phyloP scores from a whole-genome alignment of 352 stramenopile species.

The Pythium folliculosum region DNA sequence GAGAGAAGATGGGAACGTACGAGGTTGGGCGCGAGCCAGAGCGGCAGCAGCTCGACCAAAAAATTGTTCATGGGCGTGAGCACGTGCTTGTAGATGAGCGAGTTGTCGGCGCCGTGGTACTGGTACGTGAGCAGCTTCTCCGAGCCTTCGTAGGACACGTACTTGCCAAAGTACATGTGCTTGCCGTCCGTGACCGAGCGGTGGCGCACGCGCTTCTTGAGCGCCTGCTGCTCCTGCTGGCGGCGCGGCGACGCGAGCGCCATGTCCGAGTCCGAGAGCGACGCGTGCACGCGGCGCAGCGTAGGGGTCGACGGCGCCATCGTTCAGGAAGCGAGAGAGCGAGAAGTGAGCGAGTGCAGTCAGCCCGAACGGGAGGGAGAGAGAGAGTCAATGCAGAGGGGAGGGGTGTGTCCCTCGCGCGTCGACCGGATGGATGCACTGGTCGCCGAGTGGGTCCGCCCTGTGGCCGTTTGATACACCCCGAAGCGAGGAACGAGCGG shows the following conservation, averaged over 20 bases:
- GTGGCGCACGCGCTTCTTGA: slow-evolving; percentile 75
- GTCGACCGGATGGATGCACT: slow-evolving; percentile 24
- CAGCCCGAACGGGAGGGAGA: neutral
- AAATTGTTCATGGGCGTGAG: slow-evolving; percentile 88
- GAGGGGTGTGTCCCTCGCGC: slow-evolving; percentile 5
- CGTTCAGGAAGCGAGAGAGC: neutral
- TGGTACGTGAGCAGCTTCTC: slow-evolving; percentile 86
- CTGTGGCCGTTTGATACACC: slow-evolving; percentile 10
- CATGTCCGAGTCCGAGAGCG: slow-evolving; percentile 31
- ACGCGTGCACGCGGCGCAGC: slow-evolving; percentile 16
- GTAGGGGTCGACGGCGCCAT: slow-evolving; percentile 20
- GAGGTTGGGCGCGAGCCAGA: slow-evolving; percentile 84
- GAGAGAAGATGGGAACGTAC: slow-evolving; percentile 23
- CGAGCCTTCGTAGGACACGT: slow-evolving; percentile 82
- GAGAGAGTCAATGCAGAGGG: neutral
- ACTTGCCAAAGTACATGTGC: slow-evolving; percentile 89
- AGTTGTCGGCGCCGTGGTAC: slow-evolving; percentile 87
- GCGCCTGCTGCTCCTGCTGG: slow-evolving; percentile 29
- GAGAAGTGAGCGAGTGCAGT: slow-evolving; percentile 4
- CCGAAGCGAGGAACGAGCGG: slow-evolving; percentile 7
- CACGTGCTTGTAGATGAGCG: slow-evolving; percentile 86
- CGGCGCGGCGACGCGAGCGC: slow-evolving; percentile 27
- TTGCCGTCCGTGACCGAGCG: slow-evolving; percentile 71
- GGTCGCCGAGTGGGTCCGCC: neutral
- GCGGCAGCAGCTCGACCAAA: slow-evolving; percentile 68